These are phyloP conservation scores for Volvox africanus DNA, from an alignment of 139 green algal species.

Conservation along the genomic window DNA sequence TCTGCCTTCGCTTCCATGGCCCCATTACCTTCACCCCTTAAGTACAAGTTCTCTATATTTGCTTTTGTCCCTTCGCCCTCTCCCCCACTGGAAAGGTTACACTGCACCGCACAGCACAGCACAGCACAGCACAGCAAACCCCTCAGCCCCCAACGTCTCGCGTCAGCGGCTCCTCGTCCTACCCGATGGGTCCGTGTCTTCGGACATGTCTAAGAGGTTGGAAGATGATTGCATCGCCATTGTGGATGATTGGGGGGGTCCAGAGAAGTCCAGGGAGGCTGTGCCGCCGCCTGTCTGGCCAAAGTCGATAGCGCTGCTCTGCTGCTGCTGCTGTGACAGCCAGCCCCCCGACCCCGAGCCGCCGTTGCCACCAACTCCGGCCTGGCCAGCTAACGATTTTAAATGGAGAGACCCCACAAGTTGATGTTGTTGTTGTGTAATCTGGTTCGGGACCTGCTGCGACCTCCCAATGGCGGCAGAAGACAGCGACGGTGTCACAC, in stretches of 20 bases:
- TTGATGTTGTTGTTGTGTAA: constrained; percentile 11
- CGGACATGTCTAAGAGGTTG: neutral
- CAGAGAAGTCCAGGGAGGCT: neutral
- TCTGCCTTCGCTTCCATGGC: too few relatives aligned
- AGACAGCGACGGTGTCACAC: neutral
- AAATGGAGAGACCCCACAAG: too few relatives aligned
- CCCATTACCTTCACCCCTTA: too few relatives aligned
- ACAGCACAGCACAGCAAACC: neutral
- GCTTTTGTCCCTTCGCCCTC: too few relatives aligned
- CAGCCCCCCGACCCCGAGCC: neutral
- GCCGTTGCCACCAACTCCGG: neutral
- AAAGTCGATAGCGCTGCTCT: neutral
- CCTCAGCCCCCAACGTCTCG: neutral
- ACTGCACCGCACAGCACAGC: too few relatives aligned
- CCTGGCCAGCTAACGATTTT: neutral
- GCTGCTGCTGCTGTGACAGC: neutral
- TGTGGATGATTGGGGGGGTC: neutral
- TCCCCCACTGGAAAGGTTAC: too few relatives aligned
- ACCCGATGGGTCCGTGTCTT: neutral
- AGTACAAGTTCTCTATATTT: too few relatives aligned
- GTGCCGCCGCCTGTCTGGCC: neutral
- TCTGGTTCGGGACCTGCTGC: neutral
- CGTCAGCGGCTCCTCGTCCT: neutral
- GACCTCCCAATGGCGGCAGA: neutral
- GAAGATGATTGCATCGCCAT: neutral